Evolutionary conservation across 345 rosid genomes (phyloP), one percentile per base, ranked within the genome.

Genomic region (Gossypium sturtianum): DNA sequence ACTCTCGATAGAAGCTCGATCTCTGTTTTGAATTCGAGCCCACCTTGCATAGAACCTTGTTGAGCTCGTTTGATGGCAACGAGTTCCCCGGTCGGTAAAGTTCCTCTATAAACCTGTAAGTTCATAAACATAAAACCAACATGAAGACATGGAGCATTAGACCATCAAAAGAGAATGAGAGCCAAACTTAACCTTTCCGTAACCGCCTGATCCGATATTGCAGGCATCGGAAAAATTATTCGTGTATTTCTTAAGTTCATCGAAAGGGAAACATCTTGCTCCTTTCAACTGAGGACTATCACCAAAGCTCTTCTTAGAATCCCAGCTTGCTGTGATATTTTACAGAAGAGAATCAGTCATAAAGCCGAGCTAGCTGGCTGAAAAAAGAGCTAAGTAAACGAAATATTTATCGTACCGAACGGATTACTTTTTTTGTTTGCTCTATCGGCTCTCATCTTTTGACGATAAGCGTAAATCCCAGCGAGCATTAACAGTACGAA

Each of bases 1-100:
- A 93, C 94, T 69, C 97, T 86, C 19, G 98, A 91, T 17, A 93
- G 88, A 72, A 91, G 94, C 80, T 93, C 98, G 19, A 89, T 87
- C 87, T 91, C 97, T 53, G 86, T 93, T 81, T 93, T 93, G 81
- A 93, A 91, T 82, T 91, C 97, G 6, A 78, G 62, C 10, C 87
- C 87, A 23, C 98, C 97, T 80, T 93, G 97, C 84, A 82, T 67
- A 25, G 98, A 91, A 72, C 90, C 98, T 71, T 84, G 89, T 62
- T 88, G 87, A 75, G 98, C 94, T 77, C 95, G 84, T 85, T 89
- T 91, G 66, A 89, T 86, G 52, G 97, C 98, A 58, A 89, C 68
- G 58, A 88, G 70, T 68, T 84, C 73, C 8, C 97, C 88, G 23
- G 82, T 45, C 1, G 89, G 86, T 76, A 89, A 85, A 68, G 73